These are phyloP conservation scores for Vanilla planifolia DNA, from an alignment of 106 monocot genomes.

Conservation along the genomic window DNA sequence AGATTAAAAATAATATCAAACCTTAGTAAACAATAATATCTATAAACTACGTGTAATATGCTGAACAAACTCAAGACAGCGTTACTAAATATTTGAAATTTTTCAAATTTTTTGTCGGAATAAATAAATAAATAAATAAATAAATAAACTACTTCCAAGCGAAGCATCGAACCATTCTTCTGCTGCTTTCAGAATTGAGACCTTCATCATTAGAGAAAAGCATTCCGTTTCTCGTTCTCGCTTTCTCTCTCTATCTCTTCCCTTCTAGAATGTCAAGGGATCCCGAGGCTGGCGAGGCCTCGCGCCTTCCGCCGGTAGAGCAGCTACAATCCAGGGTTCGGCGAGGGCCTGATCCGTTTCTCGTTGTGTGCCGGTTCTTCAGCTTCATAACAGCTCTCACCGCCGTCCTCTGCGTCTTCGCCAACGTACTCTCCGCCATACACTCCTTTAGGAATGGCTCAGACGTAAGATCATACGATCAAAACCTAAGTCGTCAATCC, in stretches of 20 bases:
- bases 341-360: constrained; percentile 48
- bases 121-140: too few relatives aligned
- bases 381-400: constrained; percentile 55
- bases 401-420: constrained; percentile 73
- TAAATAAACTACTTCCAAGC: too few relatives aligned
- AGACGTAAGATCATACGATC: constrained; percentile 27
- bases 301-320: constrained; percentile 10
- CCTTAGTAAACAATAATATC: too few relatives aligned
- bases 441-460: constrained; percentile 49
- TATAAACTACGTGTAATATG: too few relatives aligned
- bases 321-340: constrained; percentile 7
- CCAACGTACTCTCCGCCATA: constrained; percentile 71
- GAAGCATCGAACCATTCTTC: too few relatives aligned
- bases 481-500: background rate
- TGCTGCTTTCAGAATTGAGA: too few relatives aligned
- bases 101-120: too few relatives aligned
- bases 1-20: too few relatives aligned
- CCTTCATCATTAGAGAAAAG: too few relatives aligned
- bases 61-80: too few relatives aligned
- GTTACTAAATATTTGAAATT: too few relatives aligned
- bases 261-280: constrained; percentile 7
- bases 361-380: constrained; percentile 80
- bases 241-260: background rate
- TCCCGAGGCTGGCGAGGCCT: constrained; percentile 14
- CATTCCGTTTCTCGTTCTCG: too few relatives aligned